phyloP scores from a whole-genome alignment of 1,139 yeast genomes.

The Arxiozyma heterogenica region DNA sequence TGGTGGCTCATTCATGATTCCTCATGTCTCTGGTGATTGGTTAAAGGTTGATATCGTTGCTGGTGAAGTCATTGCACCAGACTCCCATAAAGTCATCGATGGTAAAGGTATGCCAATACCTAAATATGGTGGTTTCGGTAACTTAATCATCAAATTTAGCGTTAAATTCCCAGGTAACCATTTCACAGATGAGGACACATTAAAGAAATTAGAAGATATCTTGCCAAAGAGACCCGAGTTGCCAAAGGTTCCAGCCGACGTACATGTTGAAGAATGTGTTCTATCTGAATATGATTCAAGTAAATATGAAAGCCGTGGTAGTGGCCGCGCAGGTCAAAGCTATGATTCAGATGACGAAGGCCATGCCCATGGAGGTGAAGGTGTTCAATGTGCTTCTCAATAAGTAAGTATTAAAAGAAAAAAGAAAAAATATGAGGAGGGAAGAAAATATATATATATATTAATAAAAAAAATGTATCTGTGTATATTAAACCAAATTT shows the following conservation, averaged over 20 bases:
- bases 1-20: constrained; percentile 83
- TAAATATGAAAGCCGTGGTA: constrained; percentile 43
- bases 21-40: constrained; percentile 84
- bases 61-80: constrained; percentile 91
- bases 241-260: constrained; percentile 47
- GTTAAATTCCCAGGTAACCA: constrained; percentile 62
- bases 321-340: constrained; percentile 39
- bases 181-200: constrained; percentile 57
- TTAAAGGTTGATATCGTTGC: constrained; percentile 74
- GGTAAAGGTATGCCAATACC: constrained; percentile 93
- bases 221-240: constrained; percentile 56
- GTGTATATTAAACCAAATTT: neutral
- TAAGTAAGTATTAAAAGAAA: constrained; percentile 19
- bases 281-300: constrained; percentile 53
- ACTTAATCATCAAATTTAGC: constrained; percentile 59
- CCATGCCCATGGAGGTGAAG: constrained; percentile 45
- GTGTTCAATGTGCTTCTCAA: constrained; percentile 86
- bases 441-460: no score
- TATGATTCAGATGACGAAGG: constrained; percentile 59
- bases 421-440: no score
- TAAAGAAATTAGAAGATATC: constrained; percentile 53
- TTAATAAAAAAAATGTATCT: no score
- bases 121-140: constrained; percentile 69
- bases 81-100: constrained; percentile 68
- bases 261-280: constrained; percentile 76